Evolutionary conservation across 2,329 filamentous ascomycete genomes (phyloP).

Genomic region (Macrophomina pseudophaseolina): DNA sequence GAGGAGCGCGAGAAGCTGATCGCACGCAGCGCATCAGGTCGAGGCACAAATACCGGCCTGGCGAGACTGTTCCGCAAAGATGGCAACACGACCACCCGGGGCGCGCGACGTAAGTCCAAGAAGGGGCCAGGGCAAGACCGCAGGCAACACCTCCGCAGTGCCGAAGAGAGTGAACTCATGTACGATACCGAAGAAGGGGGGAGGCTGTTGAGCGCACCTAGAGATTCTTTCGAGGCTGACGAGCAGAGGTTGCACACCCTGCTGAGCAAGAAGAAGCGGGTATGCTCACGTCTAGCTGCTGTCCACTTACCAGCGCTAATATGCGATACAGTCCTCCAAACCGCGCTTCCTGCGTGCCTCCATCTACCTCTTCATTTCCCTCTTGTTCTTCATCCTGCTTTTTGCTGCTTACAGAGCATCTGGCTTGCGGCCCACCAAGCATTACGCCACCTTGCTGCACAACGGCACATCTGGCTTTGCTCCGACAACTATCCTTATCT

Average conservation of each 20-base stretch:
- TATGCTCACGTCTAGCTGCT: neutral
- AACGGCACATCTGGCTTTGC: constrained; percentile 91
- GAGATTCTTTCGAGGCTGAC: constrained; percentile 52
- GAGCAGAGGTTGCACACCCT: constrained; percentile 59
- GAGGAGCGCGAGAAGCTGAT: constrained; percentile 54
- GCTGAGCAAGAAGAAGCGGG: constrained; percentile 44
- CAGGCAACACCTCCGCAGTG: constrained; percentile 56
- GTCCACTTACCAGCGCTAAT: neutral
- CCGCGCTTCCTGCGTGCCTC: constrained; percentile 45
- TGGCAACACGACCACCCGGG: constrained; percentile 34
- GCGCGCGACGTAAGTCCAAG: constrained; percentile 31
- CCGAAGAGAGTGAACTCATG: constrained; percentile 78
- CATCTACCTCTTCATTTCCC: constrained; percentile 52
- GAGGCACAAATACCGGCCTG: constrained; percentile 30
- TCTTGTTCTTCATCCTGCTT: constrained; percentile 61
- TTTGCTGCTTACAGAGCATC: constrained; percentile 61
- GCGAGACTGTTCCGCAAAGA: constrained; percentile 37
- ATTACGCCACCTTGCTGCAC: constrained; percentile 46
- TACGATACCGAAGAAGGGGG: constrained; percentile 88
- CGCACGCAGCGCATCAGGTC: constrained; percentile 32
- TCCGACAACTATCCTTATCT: constrained; percentile 91
- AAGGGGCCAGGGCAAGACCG: constrained; percentile 36
- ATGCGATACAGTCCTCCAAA: neutral
- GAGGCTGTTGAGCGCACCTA: constrained; percentile 60
- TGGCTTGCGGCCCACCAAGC: constrained; percentile 27